A percentile compares a stretch with the other conserved stretches of the same genome.
Conservation (phyloP, 305 asterid genomes). For the Fraxinus ornus region DNA sequence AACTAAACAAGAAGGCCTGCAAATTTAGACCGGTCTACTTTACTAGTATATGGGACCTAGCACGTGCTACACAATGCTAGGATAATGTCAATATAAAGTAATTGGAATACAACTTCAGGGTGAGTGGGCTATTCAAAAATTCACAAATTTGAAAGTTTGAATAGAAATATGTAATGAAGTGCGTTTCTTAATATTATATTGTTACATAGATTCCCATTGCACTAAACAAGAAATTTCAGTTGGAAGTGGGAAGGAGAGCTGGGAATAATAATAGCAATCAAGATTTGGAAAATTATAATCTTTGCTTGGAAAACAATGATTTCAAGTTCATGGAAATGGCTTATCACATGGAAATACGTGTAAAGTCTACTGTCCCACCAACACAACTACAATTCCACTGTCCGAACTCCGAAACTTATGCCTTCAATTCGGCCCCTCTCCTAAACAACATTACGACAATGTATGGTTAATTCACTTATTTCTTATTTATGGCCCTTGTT, state of each 20-base stretch:
- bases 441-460: background rate
- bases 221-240: constrained; percentile 1
- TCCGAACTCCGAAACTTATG: constrained; percentile 34
- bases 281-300: constrained; percentile 37
- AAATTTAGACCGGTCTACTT: background rate
- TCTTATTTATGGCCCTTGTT: background rate
- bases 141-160: constrained; percentile 26
- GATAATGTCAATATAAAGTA: constrained; percentile 12
- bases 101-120: background rate
- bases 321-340: constrained; percentile 30
- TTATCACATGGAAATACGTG: constrained; percentile 44
- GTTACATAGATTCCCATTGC: background rate
- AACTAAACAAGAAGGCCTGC: background rate
- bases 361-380: constrained; percentile 30
- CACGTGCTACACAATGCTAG: constrained; percentile 18
- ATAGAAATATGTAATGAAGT: background rate
- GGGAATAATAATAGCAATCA: constrained; percentile 37
- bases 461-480: background rate
- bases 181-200: background rate
- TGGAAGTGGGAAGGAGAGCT: constrained; percentile 30
- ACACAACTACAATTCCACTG: constrained; percentile 5
- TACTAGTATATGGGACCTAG: background rate
- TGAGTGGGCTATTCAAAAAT: constrained; percentile 8
- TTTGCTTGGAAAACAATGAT: constrained; percentile 38
- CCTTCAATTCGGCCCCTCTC: constrained; percentile 24